A percentile compares a stretch with the other conserved stretches of the same genome.
Conservation (phyloP, 345 rosid species). For the Physaria fendleri region DNA sequence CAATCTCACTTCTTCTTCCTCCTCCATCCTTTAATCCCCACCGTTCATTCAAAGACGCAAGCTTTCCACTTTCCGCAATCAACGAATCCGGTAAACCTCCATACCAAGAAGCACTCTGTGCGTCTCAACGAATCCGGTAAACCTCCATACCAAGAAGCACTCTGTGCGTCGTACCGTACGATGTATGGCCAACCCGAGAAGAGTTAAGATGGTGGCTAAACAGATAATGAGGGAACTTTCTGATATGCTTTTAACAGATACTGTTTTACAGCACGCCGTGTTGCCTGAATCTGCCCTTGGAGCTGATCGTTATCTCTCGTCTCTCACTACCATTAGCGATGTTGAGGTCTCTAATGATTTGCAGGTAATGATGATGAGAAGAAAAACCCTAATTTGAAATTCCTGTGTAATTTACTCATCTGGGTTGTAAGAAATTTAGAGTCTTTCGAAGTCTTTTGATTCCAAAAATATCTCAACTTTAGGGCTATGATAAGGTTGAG, state of each 20-base stretch:
- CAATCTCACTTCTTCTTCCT: slow-evolving; percentile 18
- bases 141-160: no score
- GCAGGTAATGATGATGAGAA: slow-evolving; percentile 71
- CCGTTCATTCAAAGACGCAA: slow-evolving; percentile 24
- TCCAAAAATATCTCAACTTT: neutral
- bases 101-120: no score
- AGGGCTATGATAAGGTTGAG: neutral
- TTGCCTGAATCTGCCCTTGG: slow-evolving; percentile 84
- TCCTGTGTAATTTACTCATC: neutral
- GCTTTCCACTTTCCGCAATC: slow-evolving; percentile 27
- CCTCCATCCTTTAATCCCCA: slow-evolving; percentile 13
- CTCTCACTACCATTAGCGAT: slow-evolving; percentile 82
- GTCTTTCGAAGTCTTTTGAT: neutral
- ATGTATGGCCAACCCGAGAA: slow-evolving; percentile 90
- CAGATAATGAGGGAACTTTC: slow-evolving; percentile 88
- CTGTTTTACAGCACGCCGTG: slow-evolving; percentile 68
- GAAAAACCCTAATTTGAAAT: neutral
- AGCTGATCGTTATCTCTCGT: slow-evolving; percentile 76
- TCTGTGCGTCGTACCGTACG: slow-evolving; percentile 27
- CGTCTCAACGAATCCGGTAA: no score
- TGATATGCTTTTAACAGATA: slow-evolving; percentile 82
- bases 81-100: slow-evolving; percentile 26
- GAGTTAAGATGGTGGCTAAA: slow-evolving; percentile 88
- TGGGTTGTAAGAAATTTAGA: slow-evolving; percentile 2
- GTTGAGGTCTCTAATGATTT: slow-evolving; percentile 77